Evolutionary conservation across 768 basidiomycete genomes (phyloP).

Genomic region (Tephrocybe sp.): DNA sequence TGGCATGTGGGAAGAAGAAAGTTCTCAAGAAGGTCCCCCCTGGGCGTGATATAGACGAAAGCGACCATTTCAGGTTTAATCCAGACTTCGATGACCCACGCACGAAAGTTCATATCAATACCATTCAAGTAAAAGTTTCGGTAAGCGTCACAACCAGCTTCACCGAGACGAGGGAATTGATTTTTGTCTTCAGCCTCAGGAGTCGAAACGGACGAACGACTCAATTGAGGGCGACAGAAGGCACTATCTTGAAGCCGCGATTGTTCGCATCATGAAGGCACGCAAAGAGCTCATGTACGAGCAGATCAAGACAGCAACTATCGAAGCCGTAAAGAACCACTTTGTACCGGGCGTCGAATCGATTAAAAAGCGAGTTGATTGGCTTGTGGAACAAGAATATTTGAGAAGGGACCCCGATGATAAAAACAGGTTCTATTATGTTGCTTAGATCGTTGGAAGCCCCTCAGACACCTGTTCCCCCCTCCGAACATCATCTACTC

Average conservation of each 20-base stretch:
- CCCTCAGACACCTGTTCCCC: no score
- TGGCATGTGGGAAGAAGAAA: slow-evolving; percentile 89
- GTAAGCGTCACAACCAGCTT: slow-evolving; percentile 44
- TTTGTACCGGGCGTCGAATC: slow-evolving; percentile 82
- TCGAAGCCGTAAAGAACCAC: slow-evolving; percentile 84
- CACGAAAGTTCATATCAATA: slow-evolving; percentile 87
- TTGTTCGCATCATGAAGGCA: slow-evolving; percentile 96
- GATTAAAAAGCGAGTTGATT: slow-evolving; percentile 85
- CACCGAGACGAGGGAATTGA: background rate
- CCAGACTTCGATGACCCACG: slow-evolving; percentile 77
- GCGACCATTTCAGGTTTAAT: slow-evolving; percentile 83
- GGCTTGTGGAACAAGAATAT: slow-evolving; percentile 86
- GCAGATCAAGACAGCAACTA: slow-evolving; percentile 77
- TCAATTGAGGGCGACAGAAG: slow-evolving; percentile 88
- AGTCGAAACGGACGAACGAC: slow-evolving; percentile 77
- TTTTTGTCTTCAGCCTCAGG: slow-evolving; percentile 64
- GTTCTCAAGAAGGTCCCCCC: slow-evolving; percentile 80
- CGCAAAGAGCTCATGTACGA: slow-evolving; percentile 82
- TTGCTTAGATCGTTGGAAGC: slow-evolving; percentile 62
- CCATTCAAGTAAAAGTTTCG: slow-evolving; percentile 92
- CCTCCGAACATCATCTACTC: no score
- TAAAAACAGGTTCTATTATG: slow-evolving; percentile 72
- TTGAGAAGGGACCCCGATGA: slow-evolving; percentile 74
- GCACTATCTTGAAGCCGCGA: slow-evolving; percentile 87
- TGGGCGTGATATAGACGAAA: slow-evolving; percentile 75